phyloP scores from a whole-genome alignment of 306 rosid genomes.

The Vigna hirtella region DNA sequence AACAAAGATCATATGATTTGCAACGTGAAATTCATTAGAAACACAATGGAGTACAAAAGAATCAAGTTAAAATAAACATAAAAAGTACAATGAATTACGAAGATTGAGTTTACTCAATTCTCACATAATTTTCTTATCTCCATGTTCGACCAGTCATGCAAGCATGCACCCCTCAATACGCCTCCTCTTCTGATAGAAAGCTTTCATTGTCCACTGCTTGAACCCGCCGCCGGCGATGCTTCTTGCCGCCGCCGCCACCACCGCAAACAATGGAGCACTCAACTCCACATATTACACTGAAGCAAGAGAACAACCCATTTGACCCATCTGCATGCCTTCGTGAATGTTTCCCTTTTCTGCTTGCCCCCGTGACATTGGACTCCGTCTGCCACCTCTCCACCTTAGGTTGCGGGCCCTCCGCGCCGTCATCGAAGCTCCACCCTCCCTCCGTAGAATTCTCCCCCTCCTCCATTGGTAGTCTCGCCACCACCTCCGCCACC shows the following conservation, averaged over 20 bases:
- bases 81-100: not conserved
- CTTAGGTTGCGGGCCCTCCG: constrained; percentile 74
- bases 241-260: constrained; percentile 63
- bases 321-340: constrained; percentile 56
- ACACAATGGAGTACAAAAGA: not conserved
- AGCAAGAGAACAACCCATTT: constrained; percentile 83
- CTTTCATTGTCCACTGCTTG: constrained; percentile 53
- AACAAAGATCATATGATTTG: not conserved
- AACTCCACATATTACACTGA: constrained; percentile 87
- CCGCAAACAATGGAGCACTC: constrained; percentile 91
- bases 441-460: constrained; percentile 67
- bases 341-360: constrained; percentile 42
- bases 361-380: constrained; percentile 38
- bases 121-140: not conserved
- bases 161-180: not conserved
- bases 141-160: constrained; percentile 3
- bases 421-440: constrained; percentile 75
- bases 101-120: not conserved
- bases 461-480: constrained; percentile 51
- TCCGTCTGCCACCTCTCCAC: constrained; percentile 85
- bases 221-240: constrained; percentile 47
- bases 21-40: not conserved
- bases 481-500: constrained; percentile 78
- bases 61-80: not conserved
- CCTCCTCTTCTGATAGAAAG: constrained; percentile 40